A percentile compares a stretch with the other conserved stretches of the same genome.
Conservation (phyloP, 768 basidiomycete species). For the Tricholoma sp. region DNA sequence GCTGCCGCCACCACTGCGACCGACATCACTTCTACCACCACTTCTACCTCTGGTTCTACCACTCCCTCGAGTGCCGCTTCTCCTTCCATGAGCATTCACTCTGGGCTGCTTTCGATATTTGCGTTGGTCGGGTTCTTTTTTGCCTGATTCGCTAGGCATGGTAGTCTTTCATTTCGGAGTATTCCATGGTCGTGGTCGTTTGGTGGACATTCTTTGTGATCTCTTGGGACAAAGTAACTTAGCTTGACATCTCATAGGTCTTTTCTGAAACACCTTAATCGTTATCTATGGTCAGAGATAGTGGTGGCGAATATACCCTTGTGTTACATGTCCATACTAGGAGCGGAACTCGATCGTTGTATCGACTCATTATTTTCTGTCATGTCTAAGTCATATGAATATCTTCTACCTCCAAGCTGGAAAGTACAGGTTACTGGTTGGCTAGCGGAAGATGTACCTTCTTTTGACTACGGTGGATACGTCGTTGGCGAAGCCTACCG, state of each 20-base stretch:
- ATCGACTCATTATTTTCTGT: neutral
- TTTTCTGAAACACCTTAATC: neutral
- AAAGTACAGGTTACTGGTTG: constrained; percentile 73
- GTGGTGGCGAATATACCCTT: neutral
- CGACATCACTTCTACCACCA: constrained; percentile 7
- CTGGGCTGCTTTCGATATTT: constrained; percentile 22
- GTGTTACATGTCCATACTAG: neutral
- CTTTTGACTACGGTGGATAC: constrained; percentile 94
- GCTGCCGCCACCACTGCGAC: constrained; percentile 6
- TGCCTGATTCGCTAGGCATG: constrained; percentile 3
- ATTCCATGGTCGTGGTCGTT: neutral
- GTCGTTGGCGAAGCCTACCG: constrained; percentile 89
- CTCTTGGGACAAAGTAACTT: neutral
- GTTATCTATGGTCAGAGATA: neutral
- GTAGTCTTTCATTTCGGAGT: neutral
- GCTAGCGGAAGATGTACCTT: constrained; percentile 92
- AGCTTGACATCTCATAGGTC: neutral
- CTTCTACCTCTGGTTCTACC: constrained; percentile 11
- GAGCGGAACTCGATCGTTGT: neutral
- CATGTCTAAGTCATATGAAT: constrained; percentile 38
- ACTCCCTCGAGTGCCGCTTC: constrained; percentile 20
- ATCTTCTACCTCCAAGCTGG: constrained; percentile 94
- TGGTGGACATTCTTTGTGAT: neutral
- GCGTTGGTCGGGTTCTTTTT: constrained; percentile 17
- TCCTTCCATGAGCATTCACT: constrained; percentile 10